phyloP scores from a whole-genome alignment of 352 stramenopile genomes.

The Pythium utonaiense region DNA sequence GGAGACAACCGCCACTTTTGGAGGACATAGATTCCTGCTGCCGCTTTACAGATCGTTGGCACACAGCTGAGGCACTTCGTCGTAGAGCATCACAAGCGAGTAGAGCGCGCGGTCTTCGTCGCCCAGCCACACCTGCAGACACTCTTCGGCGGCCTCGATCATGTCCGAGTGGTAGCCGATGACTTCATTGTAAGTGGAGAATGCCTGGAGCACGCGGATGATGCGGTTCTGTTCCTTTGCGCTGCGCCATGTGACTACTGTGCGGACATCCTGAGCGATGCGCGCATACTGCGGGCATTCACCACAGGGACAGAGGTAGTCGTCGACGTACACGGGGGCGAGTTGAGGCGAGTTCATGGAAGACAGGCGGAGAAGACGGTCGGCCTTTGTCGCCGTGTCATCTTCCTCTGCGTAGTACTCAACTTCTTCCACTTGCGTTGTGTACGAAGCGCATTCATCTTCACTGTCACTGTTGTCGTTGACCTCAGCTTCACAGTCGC shows the following conservation, averaged over 20 bases:
- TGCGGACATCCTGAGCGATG: constrained; percentile 45
- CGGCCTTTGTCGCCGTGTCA: constrained; percentile 32
- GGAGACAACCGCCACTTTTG: neutral
- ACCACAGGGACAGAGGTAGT: constrained; percentile 63
- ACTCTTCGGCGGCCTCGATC: constrained; percentile 51
- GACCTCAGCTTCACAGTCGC: constrained; percentile 22
- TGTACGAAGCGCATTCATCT: neutral
- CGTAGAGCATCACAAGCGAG: constrained; percentile 56
- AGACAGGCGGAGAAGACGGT: constrained; percentile 30
- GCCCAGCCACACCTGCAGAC: constrained; percentile 48
- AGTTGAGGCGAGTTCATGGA: constrained; percentile 23
- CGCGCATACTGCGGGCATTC: constrained; percentile 55
- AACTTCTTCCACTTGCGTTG: neutral
- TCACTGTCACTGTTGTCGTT: constrained; percentile 25
- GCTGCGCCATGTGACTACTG: constrained; percentile 27
- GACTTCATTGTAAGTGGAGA: constrained; percentile 71
- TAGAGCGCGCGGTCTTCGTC: constrained; percentile 63
- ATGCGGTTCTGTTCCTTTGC: constrained; percentile 33
- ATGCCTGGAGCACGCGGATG: constrained; percentile 55
- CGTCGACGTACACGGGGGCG: constrained; percentile 39
- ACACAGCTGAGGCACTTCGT: constrained; percentile 48
- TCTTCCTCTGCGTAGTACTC: constrained; percentile 26
- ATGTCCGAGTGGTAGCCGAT: constrained; percentile 50
- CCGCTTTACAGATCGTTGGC: neutral
- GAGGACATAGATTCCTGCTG: neutral